phyloP scores from a whole-genome alignment of 768 basidiomycete genomes.

The Lentinula edodes region DNA sequence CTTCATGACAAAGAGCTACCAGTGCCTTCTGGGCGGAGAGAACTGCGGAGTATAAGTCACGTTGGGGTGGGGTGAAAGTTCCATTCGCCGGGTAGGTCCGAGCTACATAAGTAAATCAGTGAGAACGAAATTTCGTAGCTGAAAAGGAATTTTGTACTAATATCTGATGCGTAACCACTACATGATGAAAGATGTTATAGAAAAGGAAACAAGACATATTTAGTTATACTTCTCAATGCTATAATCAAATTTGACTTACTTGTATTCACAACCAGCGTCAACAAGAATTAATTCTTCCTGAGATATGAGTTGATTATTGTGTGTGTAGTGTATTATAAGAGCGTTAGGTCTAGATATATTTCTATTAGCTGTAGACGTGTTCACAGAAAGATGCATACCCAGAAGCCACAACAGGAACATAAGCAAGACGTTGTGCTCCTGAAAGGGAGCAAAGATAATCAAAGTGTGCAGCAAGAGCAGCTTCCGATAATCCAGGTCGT shows the following conservation, averaged over 20 bases:
- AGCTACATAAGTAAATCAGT: constrained; percentile 33
- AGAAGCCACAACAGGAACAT: constrained; percentile 95
- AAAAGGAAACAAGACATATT: too few species aligned
- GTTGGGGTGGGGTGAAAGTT: constrained; percentile 70
- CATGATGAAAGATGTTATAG: neutral
- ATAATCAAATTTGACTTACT: constrained; percentile 40
- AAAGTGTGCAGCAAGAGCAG: constrained; percentile 73
- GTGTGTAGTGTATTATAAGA: constrained; percentile 90
- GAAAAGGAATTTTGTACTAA: constrained; percentile 47
- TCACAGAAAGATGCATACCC: constrained; percentile 48
- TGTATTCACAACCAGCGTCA: constrained; percentile 91
- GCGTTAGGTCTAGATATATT: constrained; percentile 62
- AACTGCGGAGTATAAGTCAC: constrained; percentile 79
- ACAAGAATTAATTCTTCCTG: constrained; percentile 76
- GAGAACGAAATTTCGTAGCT: constrained; percentile 4
- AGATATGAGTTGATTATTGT: constrained; percentile 75
- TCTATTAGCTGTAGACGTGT: neutral
- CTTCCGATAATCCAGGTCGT: constrained; percentile 50
- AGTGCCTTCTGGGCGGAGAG: constrained; percentile 68
- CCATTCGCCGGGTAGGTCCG: constrained; percentile 88
- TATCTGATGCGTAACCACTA: constrained; percentile 92
- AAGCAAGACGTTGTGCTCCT: constrained; percentile 87
- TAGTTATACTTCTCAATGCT: neutral
- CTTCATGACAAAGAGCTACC: constrained; percentile 54
- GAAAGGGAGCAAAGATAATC: constrained; percentile 78